Conservation (phyloP, 192 early-diverging fungal species). For the Coemansia aciculifera region DNA sequence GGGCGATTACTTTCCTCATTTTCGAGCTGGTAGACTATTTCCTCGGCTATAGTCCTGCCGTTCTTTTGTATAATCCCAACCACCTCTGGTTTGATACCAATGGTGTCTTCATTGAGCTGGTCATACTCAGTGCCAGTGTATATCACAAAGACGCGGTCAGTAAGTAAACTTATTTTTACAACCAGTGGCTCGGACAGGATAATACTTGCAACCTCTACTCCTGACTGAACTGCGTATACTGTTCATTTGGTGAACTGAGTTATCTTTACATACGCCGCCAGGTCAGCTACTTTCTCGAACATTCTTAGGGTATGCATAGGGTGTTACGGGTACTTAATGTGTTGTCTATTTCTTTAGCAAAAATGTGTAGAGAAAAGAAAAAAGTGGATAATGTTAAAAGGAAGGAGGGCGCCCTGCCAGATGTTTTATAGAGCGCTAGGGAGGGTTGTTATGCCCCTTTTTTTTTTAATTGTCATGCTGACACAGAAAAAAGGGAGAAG, state of each 20-base stretch:
- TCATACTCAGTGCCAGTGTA: neutral
- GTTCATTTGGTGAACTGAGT: neutral
- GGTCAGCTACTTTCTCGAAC: neutral
- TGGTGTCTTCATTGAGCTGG: neutral
- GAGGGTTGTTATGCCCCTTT: neutral
- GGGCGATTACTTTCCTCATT: neutral
- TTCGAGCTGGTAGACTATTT: neutral
- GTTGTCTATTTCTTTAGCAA: neutral
- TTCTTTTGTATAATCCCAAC: neutral
- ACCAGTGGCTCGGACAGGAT: neutral
- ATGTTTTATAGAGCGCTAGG: neutral
- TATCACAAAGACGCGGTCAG: neutral
- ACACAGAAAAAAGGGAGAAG: too few relatives aligned
- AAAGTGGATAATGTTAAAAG: neutral
- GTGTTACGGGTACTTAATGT: neutral
- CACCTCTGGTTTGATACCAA: neutral
- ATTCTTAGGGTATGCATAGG: neutral
- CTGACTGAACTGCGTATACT: neutral
- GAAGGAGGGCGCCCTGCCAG: neutral
- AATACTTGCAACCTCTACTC: neutral
- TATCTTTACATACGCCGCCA: neutral
- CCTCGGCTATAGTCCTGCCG: neutral
- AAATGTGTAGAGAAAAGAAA: neutral
- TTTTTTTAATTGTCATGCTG: neutral
- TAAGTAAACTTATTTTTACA: neutral